These are phyloP conservation scores for Linanthus parryae DNA, from an alignment of 148 eudicot species.

Conservation along the genomic window DNA sequence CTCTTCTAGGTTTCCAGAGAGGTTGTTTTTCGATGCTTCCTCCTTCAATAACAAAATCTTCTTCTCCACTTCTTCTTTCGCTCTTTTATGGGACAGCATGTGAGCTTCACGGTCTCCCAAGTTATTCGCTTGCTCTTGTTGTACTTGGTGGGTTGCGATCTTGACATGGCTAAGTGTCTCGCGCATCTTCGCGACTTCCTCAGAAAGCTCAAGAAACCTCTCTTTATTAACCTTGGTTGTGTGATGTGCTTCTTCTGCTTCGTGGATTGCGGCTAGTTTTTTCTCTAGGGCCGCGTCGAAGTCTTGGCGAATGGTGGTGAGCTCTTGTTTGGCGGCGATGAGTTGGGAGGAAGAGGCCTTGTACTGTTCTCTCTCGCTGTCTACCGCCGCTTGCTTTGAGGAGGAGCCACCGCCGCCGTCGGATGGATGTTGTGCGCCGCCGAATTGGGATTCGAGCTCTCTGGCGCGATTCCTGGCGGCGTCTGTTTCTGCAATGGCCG, in stretches of 20 bases:
- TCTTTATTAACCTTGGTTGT: conserved; percentile 31
- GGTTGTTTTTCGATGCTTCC: conserved; percentile 23
- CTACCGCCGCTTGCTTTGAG: conserved; percentile 23
- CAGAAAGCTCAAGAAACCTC: conserved; percentile 33
- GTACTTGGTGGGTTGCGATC: conserved; percentile 26
- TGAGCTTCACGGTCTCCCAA: conserved; percentile 26
- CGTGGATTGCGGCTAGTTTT: conserved; percentile 38
- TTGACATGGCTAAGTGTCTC: conserved; percentile 36
- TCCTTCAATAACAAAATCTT: conserved; percentile 25
- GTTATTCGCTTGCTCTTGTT: conserved; percentile 32
- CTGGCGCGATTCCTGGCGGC: conserved; percentile 38
- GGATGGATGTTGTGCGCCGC: conserved; percentile 15
- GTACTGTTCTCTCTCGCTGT: conserved; percentile 37
- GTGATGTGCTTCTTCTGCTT: conserved; percentile 48
- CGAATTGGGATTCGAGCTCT: conserved; percentile 36
- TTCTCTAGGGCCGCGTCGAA: conserved; percentile 40
- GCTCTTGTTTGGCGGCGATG: conserved; percentile 56
- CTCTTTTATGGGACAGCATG: conserved; percentile 15
- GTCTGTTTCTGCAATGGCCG: conserved; percentile 45
- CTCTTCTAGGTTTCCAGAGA: conserved; percentile 24
- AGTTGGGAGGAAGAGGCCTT: conserved; percentile 51
- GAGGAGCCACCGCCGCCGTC: no score
- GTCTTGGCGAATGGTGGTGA: conserved; percentile 49
- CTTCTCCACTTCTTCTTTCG: conserved; percentile 36
- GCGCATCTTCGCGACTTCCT: conserved; percentile 35